Base-by-base conservation (phyloP, 345 rosid species). In the Erodium maritimum region DNA sequence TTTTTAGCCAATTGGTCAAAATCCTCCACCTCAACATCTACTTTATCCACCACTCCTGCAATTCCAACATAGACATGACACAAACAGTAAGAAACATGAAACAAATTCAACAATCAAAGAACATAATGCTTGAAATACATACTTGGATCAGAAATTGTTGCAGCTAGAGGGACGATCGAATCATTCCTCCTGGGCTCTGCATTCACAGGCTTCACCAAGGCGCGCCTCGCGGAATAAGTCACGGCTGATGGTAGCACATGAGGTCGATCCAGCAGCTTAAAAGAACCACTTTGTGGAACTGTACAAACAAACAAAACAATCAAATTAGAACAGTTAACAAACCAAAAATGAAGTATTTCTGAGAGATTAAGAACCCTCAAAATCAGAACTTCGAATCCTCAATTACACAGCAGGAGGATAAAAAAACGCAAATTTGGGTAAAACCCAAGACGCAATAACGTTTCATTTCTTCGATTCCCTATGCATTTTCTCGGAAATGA, bases 101-200 rank as follows among this genome's bases (percentile, higher is more conserved):
- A 25, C 9, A 29, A 29, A 29, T 29, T 29, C 5, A 25, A 25
- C 33, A 29, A 29, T 5, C 5, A 1, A 20, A 7, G 18, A 50
- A 19, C 48, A 25, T 6, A 5, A 61, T 22, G 19, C 54, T 17
- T 23, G 17, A 45, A 45, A 53, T 53, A 70, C 69, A 55, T 52
- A 93, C 96, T 95, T 29, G 89, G 85, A 75, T 88, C 75, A 61
- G 62, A 65, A 4, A 79, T 56, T 2, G 89, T 63, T 18, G 94
- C 84, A 0, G 91, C 86, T 0, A 74, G 70, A 58, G 80, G 62
- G 29, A 81, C 81, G 22, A 74, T 63, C 3, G 80, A 79, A 50
- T 68, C 81, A 9, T 67, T 86, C 45, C 79, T 61, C 48, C 75
- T 91, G 2, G 83, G 73, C 79, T 82, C 82, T 0, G 80, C 90